Evolutionary conservation across 371 early-diverging fungal species (phyloP), one percentile per base, ranked within the genome.

Genomic region (Apophysomyces elegans): DNA sequence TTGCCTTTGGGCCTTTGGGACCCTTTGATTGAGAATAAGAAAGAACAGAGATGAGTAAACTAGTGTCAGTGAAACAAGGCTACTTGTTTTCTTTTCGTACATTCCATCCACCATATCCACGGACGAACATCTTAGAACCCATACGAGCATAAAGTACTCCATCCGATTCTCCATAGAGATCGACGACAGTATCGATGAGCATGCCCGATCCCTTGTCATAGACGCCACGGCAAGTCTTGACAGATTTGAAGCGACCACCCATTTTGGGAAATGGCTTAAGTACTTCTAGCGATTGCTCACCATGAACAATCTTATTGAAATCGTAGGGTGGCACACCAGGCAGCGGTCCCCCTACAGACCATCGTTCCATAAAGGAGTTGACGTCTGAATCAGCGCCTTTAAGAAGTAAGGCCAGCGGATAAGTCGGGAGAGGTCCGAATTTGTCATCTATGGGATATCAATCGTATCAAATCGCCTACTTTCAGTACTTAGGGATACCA

Each of bases 341-440:
- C 16, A 81, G 59, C n/a, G 66, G 63, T 4, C 79, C 81, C 12
- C 75, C 75, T 0, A 65, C 65, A 4, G 63, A 37, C 68, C 70
- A 66, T 59, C 73, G 63, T 63, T 78, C 67, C 36, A 69, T 84
- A 64, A 88, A 91, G 4, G 78, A 78, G 66, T 86, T 88, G 46
- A 90, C 88, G 61, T 90, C 90, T 54, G 81, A 72, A 50, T 71
- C 68, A 46, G 81, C 78, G 5, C 79, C 78, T 64, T 88, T 90
- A 41, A 87, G 65, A 2, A 78, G 69, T 26, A 91, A 74, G 26
- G 85, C 85, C 16, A 90, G 69, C 3, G 90, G 86, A 70, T 90
- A 92, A 9, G 90, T 89, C 1, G 91, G 90, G 65, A 92, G 86
- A 21, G 91, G 88, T 36, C 79, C 77, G 64, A 91, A 91, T 58